A percentile compares a stretch with the other conserved stretches of the same genome.
Evolutionary conservation across 345 rosid species (phyloP).

Genomic region (Barbarea vulgaris): DNA sequence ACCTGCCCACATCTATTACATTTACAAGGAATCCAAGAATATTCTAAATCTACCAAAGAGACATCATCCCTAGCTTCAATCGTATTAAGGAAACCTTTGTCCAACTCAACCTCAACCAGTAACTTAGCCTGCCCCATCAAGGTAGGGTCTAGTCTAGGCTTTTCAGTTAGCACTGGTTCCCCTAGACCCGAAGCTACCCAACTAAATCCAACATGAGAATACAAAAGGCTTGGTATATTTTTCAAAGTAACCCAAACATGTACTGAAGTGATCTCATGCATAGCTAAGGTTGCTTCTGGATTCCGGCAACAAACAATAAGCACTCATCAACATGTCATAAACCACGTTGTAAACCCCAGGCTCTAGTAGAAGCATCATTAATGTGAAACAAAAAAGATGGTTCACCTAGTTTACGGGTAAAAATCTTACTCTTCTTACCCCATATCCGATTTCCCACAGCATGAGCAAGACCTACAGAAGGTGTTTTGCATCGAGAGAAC

Average conservation of each 20-base stretch:
- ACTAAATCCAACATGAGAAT: not conserved
- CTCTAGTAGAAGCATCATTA: not conserved
- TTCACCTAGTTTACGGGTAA: too few species aligned
- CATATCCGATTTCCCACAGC: too few species aligned
- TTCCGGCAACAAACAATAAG: not conserved
- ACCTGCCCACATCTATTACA: not conserved
- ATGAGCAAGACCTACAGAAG: too few species aligned
- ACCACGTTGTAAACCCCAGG: not conserved
- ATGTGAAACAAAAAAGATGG: too few species aligned
- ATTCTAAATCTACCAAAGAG: not conserved
- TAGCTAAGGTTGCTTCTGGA: not conserved
- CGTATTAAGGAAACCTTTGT: not conserved
- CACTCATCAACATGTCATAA: not conserved
- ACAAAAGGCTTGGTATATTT: not conserved
- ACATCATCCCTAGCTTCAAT: not conserved
- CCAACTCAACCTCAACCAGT: not conserved
- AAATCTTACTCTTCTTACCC: too few species aligned
- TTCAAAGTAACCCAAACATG: not conserved
- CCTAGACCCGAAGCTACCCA: not conserved
- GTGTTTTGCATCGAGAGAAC: too few species aligned
- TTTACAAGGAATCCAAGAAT: not conserved
- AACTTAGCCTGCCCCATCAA: not conserved
- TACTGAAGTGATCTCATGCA: not conserved
- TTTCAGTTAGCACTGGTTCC: not conserved
- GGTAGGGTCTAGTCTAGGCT: not conserved